Percentiles rank a stretch among this genome's conserved stretches.
Conservation (phyloP, 331 rosid genomes). For the Quercus tomentella region DNA sequence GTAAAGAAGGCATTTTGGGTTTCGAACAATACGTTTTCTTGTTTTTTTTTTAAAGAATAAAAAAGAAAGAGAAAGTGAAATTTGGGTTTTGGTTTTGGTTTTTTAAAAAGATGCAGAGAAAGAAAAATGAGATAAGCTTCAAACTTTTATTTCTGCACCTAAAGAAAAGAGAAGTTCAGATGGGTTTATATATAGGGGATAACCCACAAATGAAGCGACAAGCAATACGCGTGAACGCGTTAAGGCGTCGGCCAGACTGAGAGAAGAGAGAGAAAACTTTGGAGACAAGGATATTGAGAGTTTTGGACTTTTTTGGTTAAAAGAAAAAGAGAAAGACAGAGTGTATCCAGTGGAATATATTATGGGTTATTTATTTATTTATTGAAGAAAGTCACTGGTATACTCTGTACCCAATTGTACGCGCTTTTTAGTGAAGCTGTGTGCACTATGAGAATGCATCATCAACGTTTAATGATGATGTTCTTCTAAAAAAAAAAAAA, state of each 20-base stretch:
- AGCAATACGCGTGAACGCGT: slow-evolving; percentile 73
- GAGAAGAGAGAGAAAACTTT: neutral
- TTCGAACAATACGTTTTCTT: neutral
- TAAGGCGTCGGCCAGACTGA: slow-evolving; percentile 31
- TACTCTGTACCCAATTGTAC: too few relatives aligned
- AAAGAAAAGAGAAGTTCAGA: neutral
- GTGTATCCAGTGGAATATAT: too few relatives aligned
- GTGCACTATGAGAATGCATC: too few relatives aligned
- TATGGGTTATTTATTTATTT: neutral
- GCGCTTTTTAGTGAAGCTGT: too few relatives aligned
- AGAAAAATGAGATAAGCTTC: neutral
- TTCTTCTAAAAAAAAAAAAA: too few relatives aligned
- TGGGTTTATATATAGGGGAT: slow-evolving; percentile 48
- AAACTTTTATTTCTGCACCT: slow-evolving; percentile 46
- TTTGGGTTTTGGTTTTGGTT: neutral
- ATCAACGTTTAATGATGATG: too few relatives aligned
- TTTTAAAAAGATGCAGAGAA: slow-evolving; percentile 31
- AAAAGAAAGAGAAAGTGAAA: neutral
- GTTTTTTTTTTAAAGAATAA: too few relatives aligned
- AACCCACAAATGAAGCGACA: slow-evolving; percentile 32
- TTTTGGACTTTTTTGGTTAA: neutral
- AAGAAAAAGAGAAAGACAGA: too few relatives aligned
- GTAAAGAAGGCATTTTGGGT: slow-evolving; percentile 55
- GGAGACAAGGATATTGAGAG: too few relatives aligned
- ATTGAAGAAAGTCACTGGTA: neutral